Evolutionary conservation across 495 filamentous ascomycete genomes (phyloP).

Genomic region (Amniculicola lignicola): DNA sequence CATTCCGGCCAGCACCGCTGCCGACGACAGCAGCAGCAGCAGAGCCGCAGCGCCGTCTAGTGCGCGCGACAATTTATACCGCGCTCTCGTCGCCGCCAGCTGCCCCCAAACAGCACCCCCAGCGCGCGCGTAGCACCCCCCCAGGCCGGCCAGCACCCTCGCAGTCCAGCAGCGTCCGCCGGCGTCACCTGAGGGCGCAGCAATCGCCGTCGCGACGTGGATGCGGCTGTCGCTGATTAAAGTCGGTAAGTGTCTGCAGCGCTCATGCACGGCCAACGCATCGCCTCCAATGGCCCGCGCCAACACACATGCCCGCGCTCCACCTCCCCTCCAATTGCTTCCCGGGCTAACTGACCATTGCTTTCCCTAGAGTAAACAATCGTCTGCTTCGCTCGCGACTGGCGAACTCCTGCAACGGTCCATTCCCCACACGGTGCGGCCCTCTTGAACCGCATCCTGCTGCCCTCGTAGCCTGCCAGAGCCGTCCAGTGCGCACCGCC

Average conservation of each 20-base stretch:
- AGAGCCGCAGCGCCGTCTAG: constrained; percentile 17
- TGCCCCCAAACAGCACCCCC: constrained; percentile 18
- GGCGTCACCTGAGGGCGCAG: constrained; percentile 20
- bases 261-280: constrained; percentile 41
- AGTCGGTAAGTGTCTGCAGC: constrained; percentile 35
- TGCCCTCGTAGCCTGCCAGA: not conserved
- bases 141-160: not conserved
- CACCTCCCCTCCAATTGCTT: constrained; percentile 34
- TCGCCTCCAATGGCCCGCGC: constrained; percentile 35
- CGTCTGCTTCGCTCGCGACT: constrained; percentile 11
- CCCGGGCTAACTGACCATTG: constrained; percentile 32
- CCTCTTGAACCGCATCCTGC: constrained; percentile 19
- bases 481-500: constrained; percentile 25
- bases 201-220: constrained; percentile 28
- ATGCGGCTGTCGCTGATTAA: constrained; percentile 33
- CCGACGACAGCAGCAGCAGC: no score
- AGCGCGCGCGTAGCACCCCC: not conserved
- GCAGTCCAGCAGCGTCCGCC: not conserved
- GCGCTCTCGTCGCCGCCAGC: not conserved
- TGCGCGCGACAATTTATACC: constrained; percentile 17
- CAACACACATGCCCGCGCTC: constrained; percentile 33
- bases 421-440: constrained; percentile 31
- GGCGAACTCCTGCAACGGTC: constrained; percentile 26
- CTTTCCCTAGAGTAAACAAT: constrained; percentile 16
- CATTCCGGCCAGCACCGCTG: no score